Conservation (phyloP, 306 rosid species). For the Lotus japonicus region DNA sequence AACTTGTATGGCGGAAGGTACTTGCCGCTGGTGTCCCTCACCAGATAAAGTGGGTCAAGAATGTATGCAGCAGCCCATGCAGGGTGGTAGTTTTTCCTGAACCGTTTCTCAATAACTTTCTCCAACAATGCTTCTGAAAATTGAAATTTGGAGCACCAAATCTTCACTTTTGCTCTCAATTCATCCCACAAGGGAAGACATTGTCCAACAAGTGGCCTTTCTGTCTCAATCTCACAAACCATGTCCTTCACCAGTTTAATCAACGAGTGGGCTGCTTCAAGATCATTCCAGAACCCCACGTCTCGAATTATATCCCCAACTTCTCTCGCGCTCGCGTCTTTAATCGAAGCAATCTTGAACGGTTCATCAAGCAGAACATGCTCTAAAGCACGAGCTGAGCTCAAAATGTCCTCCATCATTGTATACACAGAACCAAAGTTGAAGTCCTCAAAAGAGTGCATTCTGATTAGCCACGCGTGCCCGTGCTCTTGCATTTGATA, state of each 20-base stretch:
- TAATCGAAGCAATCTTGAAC: slow-evolving; percentile 51
- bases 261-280: slow-evolving; percentile 56
- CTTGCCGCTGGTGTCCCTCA: slow-evolving; percentile 57
- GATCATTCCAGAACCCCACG: slow-evolving; percentile 68
- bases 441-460: slow-evolving; percentile 28
- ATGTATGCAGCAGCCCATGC: slow-evolving; percentile 73
- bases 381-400: slow-evolving; percentile 56
- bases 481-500: slow-evolving; percentile 72
- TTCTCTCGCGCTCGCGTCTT: slow-evolving; percentile 52
- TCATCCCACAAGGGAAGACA: slow-evolving; percentile 87
- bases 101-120: slow-evolving; percentile 47
- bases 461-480: slow-evolving; percentile 47
- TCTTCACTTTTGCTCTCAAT: slow-evolving; percentile 62
- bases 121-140: slow-evolving; percentile 42
- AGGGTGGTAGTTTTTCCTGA: slow-evolving; percentile 63
- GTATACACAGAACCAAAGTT: slow-evolving; percentile 18
- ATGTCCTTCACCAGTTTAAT: slow-evolving; percentile 63
- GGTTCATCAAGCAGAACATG: slow-evolving; percentile 47
- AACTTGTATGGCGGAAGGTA: slow-evolving; percentile 61
- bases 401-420: slow-evolving; percentile 55
- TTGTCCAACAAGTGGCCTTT: slow-evolving; percentile 79
- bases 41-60: slow-evolving; percentile 54
- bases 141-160: slow-evolving; percentile 53
- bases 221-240: slow-evolving; percentile 67
- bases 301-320: slow-evolving; percentile 56